Percentiles rank a stretch among this genome's conserved stretches.
Evolutionary conservation across 768 basidiomycete species (phyloP).

Genomic region (Pseudohyphozyma bogoriensis): DNA sequence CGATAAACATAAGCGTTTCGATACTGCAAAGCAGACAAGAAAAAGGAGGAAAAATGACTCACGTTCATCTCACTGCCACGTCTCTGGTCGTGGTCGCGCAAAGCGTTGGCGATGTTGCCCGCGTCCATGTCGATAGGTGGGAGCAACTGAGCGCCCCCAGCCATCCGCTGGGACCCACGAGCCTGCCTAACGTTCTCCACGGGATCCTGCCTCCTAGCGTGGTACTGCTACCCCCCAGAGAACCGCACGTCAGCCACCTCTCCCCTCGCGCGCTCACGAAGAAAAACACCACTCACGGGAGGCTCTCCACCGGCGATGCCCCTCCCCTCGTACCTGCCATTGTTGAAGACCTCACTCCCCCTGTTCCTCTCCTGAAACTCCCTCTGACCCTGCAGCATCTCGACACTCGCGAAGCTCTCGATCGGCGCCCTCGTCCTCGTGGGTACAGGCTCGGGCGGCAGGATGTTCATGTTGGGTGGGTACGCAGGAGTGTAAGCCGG

Average conservation of each 20-base stretch:
- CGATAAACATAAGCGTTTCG: too few relatives aligned
- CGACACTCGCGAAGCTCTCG: slow-evolving; percentile 24
- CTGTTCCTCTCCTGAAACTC: slow-evolving; percentile 6
- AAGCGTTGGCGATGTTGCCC: slow-evolving; percentile 17
- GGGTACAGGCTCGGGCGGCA: not conserved
- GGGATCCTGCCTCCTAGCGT: slow-evolving; percentile 11
- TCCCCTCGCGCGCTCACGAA: not conserved
- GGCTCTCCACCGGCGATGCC: slow-evolving; percentile 2
- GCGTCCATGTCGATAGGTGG: slow-evolving; percentile 13
- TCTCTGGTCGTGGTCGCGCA: slow-evolving; percentile 17
- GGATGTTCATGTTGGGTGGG: slow-evolving; percentile 1
- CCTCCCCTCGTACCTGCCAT: slow-evolving; percentile 17
- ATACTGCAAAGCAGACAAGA: not conserved
- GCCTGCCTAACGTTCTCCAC: slow-evolving; percentile 15
- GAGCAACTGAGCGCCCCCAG: not conserved
- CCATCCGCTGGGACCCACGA: not conserved
- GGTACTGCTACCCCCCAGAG: not conserved
- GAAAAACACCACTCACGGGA: slow-evolving; percentile 3
- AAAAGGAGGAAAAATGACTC: not conserved
- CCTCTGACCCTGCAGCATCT: slow-evolving; percentile 23
- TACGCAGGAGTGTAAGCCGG: slow-evolving; percentile 12
- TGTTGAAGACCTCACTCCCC: slow-evolving; percentile 18
- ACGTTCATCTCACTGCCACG: not conserved
- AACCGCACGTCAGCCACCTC: not conserved
- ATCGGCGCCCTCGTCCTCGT: slow-evolving; percentile 18